Base-by-base conservation (phyloP, 768 basidiomycete genomes). In the Leucocoprinus leucothites region DNA sequence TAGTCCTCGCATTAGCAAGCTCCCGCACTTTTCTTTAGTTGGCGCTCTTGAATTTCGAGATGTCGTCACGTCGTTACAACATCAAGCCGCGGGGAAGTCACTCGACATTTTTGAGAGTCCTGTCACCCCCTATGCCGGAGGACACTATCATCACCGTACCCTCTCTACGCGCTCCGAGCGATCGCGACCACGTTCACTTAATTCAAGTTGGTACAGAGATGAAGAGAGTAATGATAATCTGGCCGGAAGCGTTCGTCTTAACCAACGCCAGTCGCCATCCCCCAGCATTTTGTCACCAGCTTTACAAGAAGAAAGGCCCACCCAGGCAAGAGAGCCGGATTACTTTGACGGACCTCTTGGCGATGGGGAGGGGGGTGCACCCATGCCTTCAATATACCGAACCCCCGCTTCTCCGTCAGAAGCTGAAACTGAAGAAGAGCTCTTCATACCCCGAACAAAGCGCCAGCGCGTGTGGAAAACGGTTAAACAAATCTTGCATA, bases 21-120 rank as follows among this genome's bases (percentile, higher is more conserved):
- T 92, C 70, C 89, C 89, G 2, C 91, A 89, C 0, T 93, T 93
- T 63, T 98, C 96, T 2, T 81, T 99, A 1, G 82, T 98, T 3
- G 93, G 96, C 8, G 97, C 97, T 0, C 81, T 99, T 42, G 97
- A 99, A 69, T 99, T 99, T 71, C 81, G 94, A 16, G 87, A 94
- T 57, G 89, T 98, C 21, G 88, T 99, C 19, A 79, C 88, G 9
- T 86, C 88, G 0, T 75, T 99, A 21, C 83, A 85, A 59, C 77
- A 77, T 47, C 84, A 94, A 63, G 86, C 87, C 9, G 78, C 82
- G 1, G 74, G 75, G 0, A 70, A 80, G 0, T 79, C 82, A 0
- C 72, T 91, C 46, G 77, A 69, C 56, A 73, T 84, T 3, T 92
- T 92, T 59, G 87, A 89, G 47, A 80, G 78, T 24, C 86, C 68